phyloP scores from a whole-genome alignment of 2,329 filamentous ascomycete species.

The Monilinia polystroma region DNA sequence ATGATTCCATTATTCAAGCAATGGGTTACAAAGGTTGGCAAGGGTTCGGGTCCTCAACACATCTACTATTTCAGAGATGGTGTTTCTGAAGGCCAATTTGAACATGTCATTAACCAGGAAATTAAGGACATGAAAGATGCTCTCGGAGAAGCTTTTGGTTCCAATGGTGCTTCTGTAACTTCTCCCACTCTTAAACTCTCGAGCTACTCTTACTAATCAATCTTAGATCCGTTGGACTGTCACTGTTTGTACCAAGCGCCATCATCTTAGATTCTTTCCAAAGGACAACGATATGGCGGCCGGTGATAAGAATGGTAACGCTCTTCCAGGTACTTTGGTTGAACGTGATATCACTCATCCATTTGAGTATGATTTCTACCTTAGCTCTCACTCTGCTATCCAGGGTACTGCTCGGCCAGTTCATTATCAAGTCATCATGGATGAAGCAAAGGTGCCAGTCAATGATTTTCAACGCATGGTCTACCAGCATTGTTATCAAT shows the following conservation, averaged over 20 bases:
- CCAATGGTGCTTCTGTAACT: slow-evolving; percentile 34
- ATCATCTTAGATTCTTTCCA: slow-evolving; percentile 92
- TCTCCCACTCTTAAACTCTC: background rate
- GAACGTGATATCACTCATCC: slow-evolving; percentile 90
- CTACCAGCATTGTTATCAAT: slow-evolving; percentile 94
- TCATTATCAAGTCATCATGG: slow-evolving; percentile 85
- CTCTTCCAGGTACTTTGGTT: slow-evolving; percentile 81
- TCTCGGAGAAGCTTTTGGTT: slow-evolving; percentile 47
- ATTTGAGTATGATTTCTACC: slow-evolving; percentile 80
- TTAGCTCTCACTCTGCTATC: slow-evolving; percentile 67
- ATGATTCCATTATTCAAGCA: slow-evolving; percentile 61
- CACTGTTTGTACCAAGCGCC: slow-evolving; percentile 86
- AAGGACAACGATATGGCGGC: slow-evolving; percentile 48
- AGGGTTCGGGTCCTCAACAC: slow-evolving; percentile 60
- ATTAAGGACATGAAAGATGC: slow-evolving; percentile 65
- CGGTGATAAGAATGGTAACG: slow-evolving; percentile 75
- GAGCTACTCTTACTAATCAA: slow-evolving; percentile 20
- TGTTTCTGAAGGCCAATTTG: slow-evolving; percentile 83
- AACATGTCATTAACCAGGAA: slow-evolving; percentile 76
- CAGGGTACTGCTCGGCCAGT: slow-evolving; percentile 92
- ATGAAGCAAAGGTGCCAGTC: slow-evolving; percentile 68
- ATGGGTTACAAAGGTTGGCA: slow-evolving; percentile 60
- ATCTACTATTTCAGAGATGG: slow-evolving; percentile 94
- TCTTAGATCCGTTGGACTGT: slow-evolving; percentile 67
- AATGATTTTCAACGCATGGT: slow-evolving; percentile 81